These are phyloP conservation scores for Dysphania ambrosioides DNA, from an alignment of 148 eudicot genomes.

Conservation along the genomic window DNA sequence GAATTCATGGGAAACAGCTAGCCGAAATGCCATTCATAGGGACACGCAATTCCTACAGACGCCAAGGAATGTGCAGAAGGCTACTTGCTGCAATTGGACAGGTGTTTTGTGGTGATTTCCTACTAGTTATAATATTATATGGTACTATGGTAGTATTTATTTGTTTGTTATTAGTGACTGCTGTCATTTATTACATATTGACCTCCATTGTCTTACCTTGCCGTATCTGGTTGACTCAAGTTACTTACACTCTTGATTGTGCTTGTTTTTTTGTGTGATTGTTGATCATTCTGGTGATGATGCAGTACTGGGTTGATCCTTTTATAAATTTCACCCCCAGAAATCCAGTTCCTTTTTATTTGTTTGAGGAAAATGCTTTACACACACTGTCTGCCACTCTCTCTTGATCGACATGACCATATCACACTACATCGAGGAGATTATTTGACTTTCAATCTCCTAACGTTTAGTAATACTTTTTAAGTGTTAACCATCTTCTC, in stretches of 20 bases:
- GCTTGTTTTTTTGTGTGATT: background rate
- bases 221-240: background rate
- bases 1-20: slow-evolving; percentile 74
- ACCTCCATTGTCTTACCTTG: background rate
- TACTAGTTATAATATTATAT: too few relatives aligned
- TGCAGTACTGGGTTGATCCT: too few relatives aligned
- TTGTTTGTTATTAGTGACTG: background rate
- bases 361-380: background rate
- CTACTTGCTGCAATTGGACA: slow-evolving; percentile 68
- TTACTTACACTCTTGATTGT: background rate
- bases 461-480: too few relatives aligned
- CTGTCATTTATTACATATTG: background rate
- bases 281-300: background rate
- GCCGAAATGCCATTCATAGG: slow-evolving; percentile 99
- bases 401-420: background rate
- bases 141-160: too few relatives aligned
- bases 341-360: background rate
- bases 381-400: background rate
- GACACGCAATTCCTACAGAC: slow-evolving; percentile 74
- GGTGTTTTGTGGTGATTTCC: slow-evolving; percentile 51
- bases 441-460: too few relatives aligned
- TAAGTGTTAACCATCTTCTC: too few relatives aligned
- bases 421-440: background rate
- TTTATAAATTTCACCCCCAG: background rate
- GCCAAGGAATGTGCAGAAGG: slow-evolving; percentile 92